These are phyloP conservation scores for Astragalus membranaceus DNA, from an alignment of 306 rosid genomes.

Conservation along the genomic window DNA sequence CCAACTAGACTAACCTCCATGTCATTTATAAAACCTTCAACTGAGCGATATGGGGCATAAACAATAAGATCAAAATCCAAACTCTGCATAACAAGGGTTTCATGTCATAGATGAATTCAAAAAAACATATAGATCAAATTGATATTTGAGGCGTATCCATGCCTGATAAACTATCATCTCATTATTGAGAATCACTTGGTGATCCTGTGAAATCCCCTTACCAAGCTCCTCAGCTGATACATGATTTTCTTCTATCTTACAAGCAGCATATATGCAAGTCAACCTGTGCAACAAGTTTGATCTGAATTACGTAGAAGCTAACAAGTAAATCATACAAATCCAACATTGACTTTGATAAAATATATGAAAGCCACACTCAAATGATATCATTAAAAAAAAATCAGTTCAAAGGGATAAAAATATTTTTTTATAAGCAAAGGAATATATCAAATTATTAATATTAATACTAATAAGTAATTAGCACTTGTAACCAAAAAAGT, in stretches of 20 bases:
- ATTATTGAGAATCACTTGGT: slow-evolving; percentile 97
- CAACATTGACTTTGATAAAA: not conserved
- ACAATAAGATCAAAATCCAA: slow-evolving; percentile 93
- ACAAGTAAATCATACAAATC: not conserved
- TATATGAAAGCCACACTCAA: not conserved
- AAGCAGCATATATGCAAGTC: slow-evolving; percentile 95
- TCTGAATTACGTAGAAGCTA: not conserved
- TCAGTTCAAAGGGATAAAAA: not conserved
- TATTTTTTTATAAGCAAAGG: not conserved
- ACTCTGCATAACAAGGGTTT: slow-evolving; percentile 50
- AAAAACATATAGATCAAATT: not conserved
- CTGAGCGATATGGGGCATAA: slow-evolving; percentile 79
- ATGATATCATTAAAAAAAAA: not conserved
- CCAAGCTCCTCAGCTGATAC: slow-evolving; percentile 99
- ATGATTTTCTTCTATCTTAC: slow-evolving; percentile 98
- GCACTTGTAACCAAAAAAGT: too few species aligned
- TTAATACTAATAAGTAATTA: too few species aligned
- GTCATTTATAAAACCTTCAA: slow-evolving; percentile 69
- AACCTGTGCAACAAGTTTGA: slow-evolving; percentile 51
- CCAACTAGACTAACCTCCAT: slow-evolving; percentile 53
- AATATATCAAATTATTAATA: too few species aligned
- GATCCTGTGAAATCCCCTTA: slow-evolving; percentile 98
- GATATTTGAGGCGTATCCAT: slow-evolving; percentile 51
- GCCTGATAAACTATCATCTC: slow-evolving; percentile 99
- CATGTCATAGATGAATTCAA: not conserved